Conservation (phyloP, 2,329 filamentous ascomycete genomes). For the Meredithiella fracta region DNA sequence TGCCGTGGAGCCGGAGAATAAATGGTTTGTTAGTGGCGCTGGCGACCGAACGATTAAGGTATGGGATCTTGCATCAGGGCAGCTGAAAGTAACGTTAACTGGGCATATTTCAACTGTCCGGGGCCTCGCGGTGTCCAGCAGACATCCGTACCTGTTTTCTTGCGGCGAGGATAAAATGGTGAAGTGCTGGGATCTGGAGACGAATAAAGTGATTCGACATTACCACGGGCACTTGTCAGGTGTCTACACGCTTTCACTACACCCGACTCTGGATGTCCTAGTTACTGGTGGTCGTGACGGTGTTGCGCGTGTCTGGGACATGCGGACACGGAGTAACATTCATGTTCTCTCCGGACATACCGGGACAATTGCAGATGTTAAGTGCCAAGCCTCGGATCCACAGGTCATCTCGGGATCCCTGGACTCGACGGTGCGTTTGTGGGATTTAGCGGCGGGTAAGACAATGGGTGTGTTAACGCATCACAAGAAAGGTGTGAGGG, state of each 20-base stretch:
- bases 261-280: constrained; percentile 85
- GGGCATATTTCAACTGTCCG: constrained; percentile 90
- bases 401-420: constrained; percentile 90
- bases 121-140: constrained; percentile 76
- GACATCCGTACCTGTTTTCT: constrained; percentile 93
- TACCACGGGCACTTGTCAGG: constrained; percentile 95
- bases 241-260: constrained; percentile 84
- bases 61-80: constrained; percentile 84
- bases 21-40: constrained; percentile 93
- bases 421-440: constrained; percentile 78
- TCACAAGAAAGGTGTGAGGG: constrained; percentile 92
- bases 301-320: constrained; percentile 93
- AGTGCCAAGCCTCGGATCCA: constrained; percentile 90
- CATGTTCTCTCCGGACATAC: constrained; percentile 88
- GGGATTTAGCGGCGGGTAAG: constrained; percentile 93
- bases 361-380: constrained; percentile 71
- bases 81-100: constrained; percentile 70
- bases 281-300: constrained; percentile 91
- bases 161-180: constrained; percentile 99
- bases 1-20: constrained; percentile 86
- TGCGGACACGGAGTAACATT: constrained; percentile 89
- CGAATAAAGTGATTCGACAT: constrained; percentile 97
- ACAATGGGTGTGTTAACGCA: constrained; percentile 91
- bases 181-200: constrained; percentile 98
- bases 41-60: constrained; percentile 97